phyloP scores from a whole-genome alignment of 1,284 basidiomycete species.

The Pseudozyma hubeiensis region DNA sequence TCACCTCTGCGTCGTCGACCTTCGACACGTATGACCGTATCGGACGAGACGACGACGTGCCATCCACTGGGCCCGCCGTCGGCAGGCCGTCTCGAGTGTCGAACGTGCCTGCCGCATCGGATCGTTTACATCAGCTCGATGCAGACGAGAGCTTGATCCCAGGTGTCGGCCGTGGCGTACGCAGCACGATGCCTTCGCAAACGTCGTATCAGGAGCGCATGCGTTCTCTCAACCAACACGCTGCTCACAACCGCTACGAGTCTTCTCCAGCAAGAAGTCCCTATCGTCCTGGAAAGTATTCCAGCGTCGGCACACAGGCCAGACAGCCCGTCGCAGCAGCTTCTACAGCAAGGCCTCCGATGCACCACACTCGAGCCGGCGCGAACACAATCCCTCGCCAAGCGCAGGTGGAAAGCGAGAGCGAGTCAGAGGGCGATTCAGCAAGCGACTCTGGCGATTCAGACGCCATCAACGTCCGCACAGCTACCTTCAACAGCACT shows the following conservation, averaged over 20 bases:
- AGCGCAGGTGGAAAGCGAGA: slow-evolving; percentile 45
- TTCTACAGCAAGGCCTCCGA: neutral
- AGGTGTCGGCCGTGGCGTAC: slow-evolving; percentile 50
- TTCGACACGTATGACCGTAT: slow-evolving; percentile 53
- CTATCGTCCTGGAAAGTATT: slow-evolving; percentile 37
- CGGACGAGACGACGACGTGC: slow-evolving; percentile 33
- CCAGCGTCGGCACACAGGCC: slow-evolving; percentile 4
- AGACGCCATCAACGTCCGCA: slow-evolving; percentile 26
- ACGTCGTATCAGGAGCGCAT: slow-evolving; percentile 31
- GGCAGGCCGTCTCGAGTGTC: slow-evolving; percentile 10
- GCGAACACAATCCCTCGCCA: slow-evolving; percentile 10
- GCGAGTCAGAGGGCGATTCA: slow-evolving; percentile 39
- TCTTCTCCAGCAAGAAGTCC: slow-evolving; percentile 40
- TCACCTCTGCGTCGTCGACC: slow-evolving; percentile 35
- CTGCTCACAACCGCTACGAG: slow-evolving; percentile 19
- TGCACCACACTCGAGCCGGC: slow-evolving; percentile 16
- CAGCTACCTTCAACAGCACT: slow-evolving; percentile 40
- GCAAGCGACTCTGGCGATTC: slow-evolving; percentile 42
- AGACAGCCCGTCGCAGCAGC: slow-evolving; percentile 11
- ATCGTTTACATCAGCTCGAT: slow-evolving; percentile 16
- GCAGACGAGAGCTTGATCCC: slow-evolving; percentile 52
- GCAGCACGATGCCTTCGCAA: slow-evolving; percentile 20
- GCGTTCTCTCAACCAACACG: slow-evolving; percentile 22
- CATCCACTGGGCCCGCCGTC: slow-evolving; percentile 15
- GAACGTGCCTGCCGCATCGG: slow-evolving; percentile 6